These are phyloP conservation scores for Hydnum rufescens DNA, from an alignment of 768 basidiomycete species.

Conservation along the genomic window DNA sequence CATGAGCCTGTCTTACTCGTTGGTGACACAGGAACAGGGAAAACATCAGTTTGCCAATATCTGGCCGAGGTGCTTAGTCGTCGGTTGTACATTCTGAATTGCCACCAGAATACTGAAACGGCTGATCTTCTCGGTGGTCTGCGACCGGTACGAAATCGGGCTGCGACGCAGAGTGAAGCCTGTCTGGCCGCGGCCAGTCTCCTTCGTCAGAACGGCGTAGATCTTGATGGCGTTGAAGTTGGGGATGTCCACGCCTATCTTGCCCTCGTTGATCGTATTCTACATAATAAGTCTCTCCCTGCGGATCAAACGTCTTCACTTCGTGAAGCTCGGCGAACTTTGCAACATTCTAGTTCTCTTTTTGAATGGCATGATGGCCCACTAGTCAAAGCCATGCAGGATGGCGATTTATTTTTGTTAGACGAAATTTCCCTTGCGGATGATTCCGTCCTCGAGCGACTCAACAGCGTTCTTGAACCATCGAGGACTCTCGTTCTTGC, in stretches of 20 bases:
- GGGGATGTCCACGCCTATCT: constrained; percentile 12
- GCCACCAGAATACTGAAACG: constrained; percentile 97
- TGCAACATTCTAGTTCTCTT: constrained; percentile 43
- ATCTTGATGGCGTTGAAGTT: not conserved
- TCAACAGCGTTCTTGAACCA: constrained; percentile 95
- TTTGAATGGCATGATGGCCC: constrained; percentile 98
- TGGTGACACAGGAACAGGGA: constrained; percentile 93
- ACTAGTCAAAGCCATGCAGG: constrained; percentile 77
- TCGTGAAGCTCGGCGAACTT: constrained; percentile 19
- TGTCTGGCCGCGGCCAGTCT: not conserved
- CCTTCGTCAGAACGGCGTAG: constrained; percentile 13
- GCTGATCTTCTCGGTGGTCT: constrained; percentile 90
- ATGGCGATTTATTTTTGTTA: constrained; percentile 69
- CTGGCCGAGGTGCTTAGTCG: constrained; percentile 48
- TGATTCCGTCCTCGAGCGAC: constrained; percentile 89
- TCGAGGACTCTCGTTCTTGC: constrained; percentile 76
- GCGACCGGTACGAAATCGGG: constrained; percentile 67
- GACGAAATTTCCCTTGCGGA: constrained; percentile 97
- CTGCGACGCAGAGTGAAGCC: constrained; percentile 30
- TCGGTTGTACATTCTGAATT: constrained; percentile 58
- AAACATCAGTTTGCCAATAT: constrained; percentile 90
- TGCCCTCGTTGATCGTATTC: constrained; percentile 6
- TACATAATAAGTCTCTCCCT: too few relatives aligned
- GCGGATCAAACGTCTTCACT: constrained; percentile 15
- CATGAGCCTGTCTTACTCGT: constrained; percentile 92